Conservation (phyloP, 257 asterid species). For the Phtheirospermum japonicum region DNA sequence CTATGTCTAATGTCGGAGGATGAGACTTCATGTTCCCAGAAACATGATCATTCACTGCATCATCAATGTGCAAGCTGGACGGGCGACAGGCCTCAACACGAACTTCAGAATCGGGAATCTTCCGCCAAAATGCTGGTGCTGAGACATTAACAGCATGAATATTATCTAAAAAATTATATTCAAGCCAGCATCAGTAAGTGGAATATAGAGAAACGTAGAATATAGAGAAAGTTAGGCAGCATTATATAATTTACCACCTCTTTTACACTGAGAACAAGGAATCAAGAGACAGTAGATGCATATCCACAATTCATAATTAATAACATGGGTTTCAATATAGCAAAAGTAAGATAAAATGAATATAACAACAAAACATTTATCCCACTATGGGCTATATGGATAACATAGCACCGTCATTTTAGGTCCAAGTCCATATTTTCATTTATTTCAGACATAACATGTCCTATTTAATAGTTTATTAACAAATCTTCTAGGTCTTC, state of each 20-base stretch:
- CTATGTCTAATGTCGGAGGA: slow-evolving; percentile 33
- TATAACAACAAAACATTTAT: too few species aligned
- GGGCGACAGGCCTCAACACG: slow-evolving; percentile 32
- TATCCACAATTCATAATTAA: slow-evolving; percentile 20
- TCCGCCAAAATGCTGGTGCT: slow-evolving; percentile 44
- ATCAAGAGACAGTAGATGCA: slow-evolving; percentile 1
- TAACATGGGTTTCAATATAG: slow-evolving; percentile 1
- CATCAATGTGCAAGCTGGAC: slow-evolving; percentile 37
- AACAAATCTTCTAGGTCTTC: not conserved
- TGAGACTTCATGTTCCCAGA: slow-evolving; percentile 35
- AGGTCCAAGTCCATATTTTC: not conserved
- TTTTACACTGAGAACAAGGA: slow-evolving; percentile 14
- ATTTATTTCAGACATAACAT: not conserved
- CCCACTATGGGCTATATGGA: too few species aligned
- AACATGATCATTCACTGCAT: slow-evolving; percentile 32
- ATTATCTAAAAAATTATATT: slow-evolving; percentile 37
- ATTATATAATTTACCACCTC: not conserved
- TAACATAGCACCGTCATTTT: too few species aligned
- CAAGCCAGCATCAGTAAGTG: slow-evolving; percentile 25
- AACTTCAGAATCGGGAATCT: slow-evolving; percentile 40
- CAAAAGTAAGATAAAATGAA: not conserved
- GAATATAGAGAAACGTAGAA: slow-evolving; percentile 12
- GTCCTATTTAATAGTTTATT: not conserved
- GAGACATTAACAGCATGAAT: slow-evolving; percentile 38
- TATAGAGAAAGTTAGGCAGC: too few species aligned